Evolutionary conservation across 2,329 filamentous ascomycete genomes (phyloP).

Genomic region (Trichoderma koningiopsis): DNA sequence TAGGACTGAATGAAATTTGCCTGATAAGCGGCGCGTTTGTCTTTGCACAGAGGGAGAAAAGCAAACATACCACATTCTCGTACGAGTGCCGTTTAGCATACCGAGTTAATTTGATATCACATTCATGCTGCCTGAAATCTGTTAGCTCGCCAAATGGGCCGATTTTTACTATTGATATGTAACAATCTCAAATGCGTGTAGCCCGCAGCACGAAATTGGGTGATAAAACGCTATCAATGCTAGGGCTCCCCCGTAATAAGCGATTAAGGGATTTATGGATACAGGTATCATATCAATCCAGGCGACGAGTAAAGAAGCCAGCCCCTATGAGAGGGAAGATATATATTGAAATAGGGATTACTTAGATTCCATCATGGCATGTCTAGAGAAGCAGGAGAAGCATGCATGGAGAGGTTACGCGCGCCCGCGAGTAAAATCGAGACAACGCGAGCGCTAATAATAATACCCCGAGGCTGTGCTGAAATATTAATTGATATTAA

Average conservation of each 20-base stretch:
- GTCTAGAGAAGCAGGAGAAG: background rate
- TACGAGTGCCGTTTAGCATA: background rate
- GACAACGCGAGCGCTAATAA: background rate
- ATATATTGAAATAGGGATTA: background rate
- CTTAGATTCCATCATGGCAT: background rate
- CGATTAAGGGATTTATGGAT: background rate
- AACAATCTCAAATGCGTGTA: background rate
- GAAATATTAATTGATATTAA: background rate
- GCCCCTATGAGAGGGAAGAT: background rate
- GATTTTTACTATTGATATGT: background rate
- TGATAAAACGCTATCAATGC: conserved; percentile 10
- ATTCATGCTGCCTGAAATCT: background rate
- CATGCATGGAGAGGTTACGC: background rate
- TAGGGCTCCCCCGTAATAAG: background rate
- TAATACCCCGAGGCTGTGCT: background rate
- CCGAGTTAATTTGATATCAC: background rate
- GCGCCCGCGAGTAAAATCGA: background rate
- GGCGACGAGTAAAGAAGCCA: background rate
- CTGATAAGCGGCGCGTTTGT: background rate
- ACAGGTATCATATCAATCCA: background rate
- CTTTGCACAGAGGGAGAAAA: background rate
- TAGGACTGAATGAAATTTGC: background rate
- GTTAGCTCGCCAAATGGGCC: background rate
- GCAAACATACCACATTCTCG: background rate
- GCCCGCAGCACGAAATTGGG: conserved; percentile 17